Base-by-base conservation (phyloP, 2,329 filamentous ascomycete genomes). In the Ophiostoma australiae region DNA sequence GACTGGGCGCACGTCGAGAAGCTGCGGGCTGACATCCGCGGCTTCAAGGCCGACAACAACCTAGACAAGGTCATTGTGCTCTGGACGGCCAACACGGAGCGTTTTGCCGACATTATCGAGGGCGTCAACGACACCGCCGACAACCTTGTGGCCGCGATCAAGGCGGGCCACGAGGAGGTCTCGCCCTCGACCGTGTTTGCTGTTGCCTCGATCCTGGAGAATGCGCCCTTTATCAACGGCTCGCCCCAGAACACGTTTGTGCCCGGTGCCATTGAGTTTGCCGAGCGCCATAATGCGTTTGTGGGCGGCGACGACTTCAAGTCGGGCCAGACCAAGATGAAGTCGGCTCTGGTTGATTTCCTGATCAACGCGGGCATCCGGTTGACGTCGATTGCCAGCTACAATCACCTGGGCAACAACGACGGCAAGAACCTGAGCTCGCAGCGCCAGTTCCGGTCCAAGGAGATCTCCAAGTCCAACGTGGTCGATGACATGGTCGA, bases 281-380 rank as follows among this genome's bases (percentile, higher is more conserved):
- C 95, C 31, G 92, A 96, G 84, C 86, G 90, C 81, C 89, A 96
- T 81, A 86, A 87, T 71, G 89, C 94, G 73, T 99, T 97, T 84
- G 93, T 99, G 77, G 95, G 95, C 72, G 95, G 95, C 75, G 95
- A 99, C 78, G 95, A 99, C 84, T 99, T 99, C 90, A 99, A 99
- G 85, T 98, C 95, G 74, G 95, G 95, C 74, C 95, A 99, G 86
- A 99, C 95, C 80, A 99, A 99, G 89, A 99, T 99, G 95, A 99
- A 99, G 85, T 98, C 95, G 73, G 95, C 95, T 27, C 89, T 99
- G 39, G 95, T 98, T 66, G 95, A 99, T 83, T 99, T 99, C 84
- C 83, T 99, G 80, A 97, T 99, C 89, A 97, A 90, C 80, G 95
- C 95, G 67, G 95, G 95, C 80, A 98, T 99, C 87, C 97, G 97